These are phyloP conservation scores for Salvia rosmarinus DNA, from an alignment of 257 asterid genomes.

Conservation along the genomic window DNA sequence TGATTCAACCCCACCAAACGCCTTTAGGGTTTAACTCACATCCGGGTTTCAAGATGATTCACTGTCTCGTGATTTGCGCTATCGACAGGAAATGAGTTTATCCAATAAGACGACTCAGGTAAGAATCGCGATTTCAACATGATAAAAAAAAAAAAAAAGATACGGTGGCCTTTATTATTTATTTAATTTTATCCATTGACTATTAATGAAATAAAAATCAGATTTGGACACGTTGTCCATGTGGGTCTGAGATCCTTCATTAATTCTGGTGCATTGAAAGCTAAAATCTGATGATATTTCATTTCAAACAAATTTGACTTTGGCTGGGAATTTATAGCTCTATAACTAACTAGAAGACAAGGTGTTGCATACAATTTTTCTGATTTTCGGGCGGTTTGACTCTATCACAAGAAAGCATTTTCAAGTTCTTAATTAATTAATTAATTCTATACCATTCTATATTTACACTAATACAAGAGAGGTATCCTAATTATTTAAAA, in stretches of 20 bases:
- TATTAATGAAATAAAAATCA: background rate
- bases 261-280: background rate
- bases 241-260: background rate
- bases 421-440: too few species aligned
- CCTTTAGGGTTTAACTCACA: too few species aligned
- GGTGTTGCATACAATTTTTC: conserved; percentile 14
- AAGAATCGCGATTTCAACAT: too few species aligned
- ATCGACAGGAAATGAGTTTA: too few species aligned
- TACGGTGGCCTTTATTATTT: conserved; percentile 26
- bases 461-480: too few species aligned
- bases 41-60: too few species aligned
- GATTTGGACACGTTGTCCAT: conserved; percentile 49
- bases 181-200: background rate
- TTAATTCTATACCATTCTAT: too few species aligned
- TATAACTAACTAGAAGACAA: background rate
- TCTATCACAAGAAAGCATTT: background rate
- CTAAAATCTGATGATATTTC: conserved; percentile 25
- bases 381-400: conserved; percentile 28
- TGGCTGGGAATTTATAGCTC: background rate
- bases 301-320: conserved; percentile 28
- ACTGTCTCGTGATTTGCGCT: too few species aligned
- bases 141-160: too few species aligned
- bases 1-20: too few species aligned
- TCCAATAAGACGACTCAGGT: too few species aligned
- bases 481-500: too few species aligned